phyloP scores from a whole-genome alignment of 495 filamentous ascomycete genomes.

The Stereocaulon alpinum region DNA sequence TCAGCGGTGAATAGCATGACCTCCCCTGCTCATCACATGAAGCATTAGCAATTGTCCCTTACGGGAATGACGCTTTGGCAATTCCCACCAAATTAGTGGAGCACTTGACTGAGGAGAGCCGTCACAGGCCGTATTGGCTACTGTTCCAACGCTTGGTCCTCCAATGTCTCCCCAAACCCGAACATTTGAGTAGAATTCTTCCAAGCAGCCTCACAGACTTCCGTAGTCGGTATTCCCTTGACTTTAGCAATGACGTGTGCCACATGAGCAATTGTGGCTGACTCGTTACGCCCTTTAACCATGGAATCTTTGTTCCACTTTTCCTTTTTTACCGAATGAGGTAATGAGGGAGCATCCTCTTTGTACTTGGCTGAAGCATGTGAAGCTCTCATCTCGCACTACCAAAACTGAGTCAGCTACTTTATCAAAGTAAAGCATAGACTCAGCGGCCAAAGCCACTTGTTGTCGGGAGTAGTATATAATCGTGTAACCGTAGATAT shows the following conservation, averaged over 20 bases:
- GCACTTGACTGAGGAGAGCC: too few relatives aligned
- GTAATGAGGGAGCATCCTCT: conserved; percentile 33
- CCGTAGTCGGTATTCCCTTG: conserved; percentile 67
- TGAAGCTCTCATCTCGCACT: conserved; percentile 47
- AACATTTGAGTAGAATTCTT: conserved; percentile 74
- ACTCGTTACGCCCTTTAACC: conserved; percentile 90
- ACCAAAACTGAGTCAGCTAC: background rate
- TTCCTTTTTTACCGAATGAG: conserved; percentile 79
- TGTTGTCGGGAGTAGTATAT: too few relatives aligned
- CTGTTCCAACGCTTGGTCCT: conserved; percentile 3
- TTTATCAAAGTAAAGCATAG: background rate
- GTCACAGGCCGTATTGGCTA: too few relatives aligned
- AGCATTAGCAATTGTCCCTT: too few relatives aligned
- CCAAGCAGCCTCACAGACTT: conserved; percentile 82
- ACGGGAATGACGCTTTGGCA: too few relatives aligned
- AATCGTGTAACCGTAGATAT: too few relatives aligned
- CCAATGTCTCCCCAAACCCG: conserved; percentile 46
- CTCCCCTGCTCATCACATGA: too few relatives aligned
- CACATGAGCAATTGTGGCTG: conserved; percentile 71
- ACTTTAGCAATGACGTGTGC: conserved; percentile 75
- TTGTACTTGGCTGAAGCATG: conserved; percentile 44
- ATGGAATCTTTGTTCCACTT: conserved; percentile 73
- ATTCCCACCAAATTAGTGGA: too few relatives aligned
- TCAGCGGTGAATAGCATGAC: background rate
- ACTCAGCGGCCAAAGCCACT: background rate